Evolutionary conservation across 768 basidiomycete genomes (phyloP).

Genomic region (Porpolomopsis calyptriformis): DNA sequence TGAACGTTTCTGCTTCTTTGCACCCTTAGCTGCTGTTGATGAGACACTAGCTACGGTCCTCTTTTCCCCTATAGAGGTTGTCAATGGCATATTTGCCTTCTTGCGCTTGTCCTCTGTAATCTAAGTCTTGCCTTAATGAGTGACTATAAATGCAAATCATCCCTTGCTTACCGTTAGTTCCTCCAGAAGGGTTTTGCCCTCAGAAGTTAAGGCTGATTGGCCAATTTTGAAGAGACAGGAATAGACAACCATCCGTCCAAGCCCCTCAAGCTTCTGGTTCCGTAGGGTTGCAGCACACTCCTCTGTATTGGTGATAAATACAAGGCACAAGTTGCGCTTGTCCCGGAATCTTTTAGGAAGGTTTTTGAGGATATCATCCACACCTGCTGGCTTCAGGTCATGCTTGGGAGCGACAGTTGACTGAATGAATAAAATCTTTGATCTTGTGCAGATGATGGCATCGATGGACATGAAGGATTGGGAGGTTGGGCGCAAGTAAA

Average conservation of each 20-base stretch:
- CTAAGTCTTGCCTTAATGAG: too few species aligned
- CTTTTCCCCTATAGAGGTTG: too few species aligned
- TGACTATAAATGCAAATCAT: too few species aligned
- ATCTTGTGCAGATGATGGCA: neutral
- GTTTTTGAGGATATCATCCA: neutral
- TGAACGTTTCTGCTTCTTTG: too few species aligned
- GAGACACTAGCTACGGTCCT: too few species aligned
- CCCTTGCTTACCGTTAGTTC: too few species aligned
- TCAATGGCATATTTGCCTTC: too few species aligned
- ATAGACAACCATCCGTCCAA: neutral
- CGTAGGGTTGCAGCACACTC: neutral
- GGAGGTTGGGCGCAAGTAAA: neutral
- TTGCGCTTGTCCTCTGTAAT: too few species aligned
- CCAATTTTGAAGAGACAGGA: neutral
- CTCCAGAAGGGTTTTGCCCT: too few species aligned
- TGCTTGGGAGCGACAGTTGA: neutral
- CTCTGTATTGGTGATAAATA: neutral
- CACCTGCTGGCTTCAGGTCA: neutral
- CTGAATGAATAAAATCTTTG: neutral
- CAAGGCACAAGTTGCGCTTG: neutral
- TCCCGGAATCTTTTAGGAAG: neutral
- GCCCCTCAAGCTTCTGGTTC: neutral
- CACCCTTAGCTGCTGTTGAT: too few species aligned
- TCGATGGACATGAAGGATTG: neutral
- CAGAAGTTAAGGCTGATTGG: neutral